Base-by-base conservation (phyloP, 768 basidiomycete genomes). In the Hericium coralloides region DNA sequence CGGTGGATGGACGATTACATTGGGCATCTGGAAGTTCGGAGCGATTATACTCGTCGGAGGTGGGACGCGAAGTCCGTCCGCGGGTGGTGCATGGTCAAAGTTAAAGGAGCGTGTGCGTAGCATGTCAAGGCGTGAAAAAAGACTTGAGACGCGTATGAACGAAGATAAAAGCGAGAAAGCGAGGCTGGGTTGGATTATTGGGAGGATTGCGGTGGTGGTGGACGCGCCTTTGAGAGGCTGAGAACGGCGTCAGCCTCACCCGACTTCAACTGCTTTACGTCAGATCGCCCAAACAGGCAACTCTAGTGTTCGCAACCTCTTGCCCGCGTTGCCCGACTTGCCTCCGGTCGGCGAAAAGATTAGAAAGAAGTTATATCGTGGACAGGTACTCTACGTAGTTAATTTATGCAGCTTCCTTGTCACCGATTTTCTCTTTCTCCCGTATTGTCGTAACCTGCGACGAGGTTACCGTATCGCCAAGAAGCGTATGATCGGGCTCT, bases 1-100 rank as follows among this genome's bases (percentile, higher is more conserved):
- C 15, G 72, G 72, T 8, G 72, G 70, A 25, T 67, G 67, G 15
- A 73, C 69, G 58, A 70, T 65, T 17, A 73, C 72, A 51, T 70
- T 64, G 5, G 72, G 72, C 49, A 70, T 59, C 37, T 58, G 62
- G n/a, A 56, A 38, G 22, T 56, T n/a, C 41, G 58, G 55, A 49
- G 63, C 62, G 38, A 66, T 57, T 23, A 64, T 56, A 10, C 70
- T 67, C n/a, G 66, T 64, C 2, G 66, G 67, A n/a, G 70, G 65
- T 22, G 67, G 67, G 8, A 58, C 60, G 59, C 56, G 36, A 47
- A 63, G 49, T 25, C 51, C 38, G 43, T 45, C 43, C n/a, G 43
- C 15, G 8, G 43, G 43, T 45, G 60, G 47, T 23, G 60, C 58
- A 52, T 58, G 41, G n/a, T 53, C 17, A 8, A 63, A 55, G 15